Percentiles rank a stretch among this genome's conserved stretches.
Conservation (phyloP, 2,329 filamentous ascomycete genomes). For the Aureobasidium sp. region DNA sequence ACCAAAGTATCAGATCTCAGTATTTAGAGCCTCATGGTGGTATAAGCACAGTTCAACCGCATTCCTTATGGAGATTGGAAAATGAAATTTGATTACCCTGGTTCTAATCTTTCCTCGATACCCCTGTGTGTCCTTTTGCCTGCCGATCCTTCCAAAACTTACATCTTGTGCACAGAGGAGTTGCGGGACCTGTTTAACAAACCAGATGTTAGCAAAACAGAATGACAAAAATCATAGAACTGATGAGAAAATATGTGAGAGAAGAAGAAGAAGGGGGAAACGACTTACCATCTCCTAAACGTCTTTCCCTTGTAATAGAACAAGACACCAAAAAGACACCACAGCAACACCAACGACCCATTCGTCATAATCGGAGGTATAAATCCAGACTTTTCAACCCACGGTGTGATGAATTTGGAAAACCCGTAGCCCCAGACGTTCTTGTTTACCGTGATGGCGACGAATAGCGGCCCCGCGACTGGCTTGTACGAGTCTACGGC, state of each 20-base stretch:
- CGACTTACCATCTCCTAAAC: constrained; percentile 42
- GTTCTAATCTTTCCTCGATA: too few relatives aligned
- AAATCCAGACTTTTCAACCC: constrained; percentile 42
- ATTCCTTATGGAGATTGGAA: too few relatives aligned
- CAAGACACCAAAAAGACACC: constrained; percentile 44
- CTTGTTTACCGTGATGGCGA: constrained; percentile 55
- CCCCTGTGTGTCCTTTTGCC: too few relatives aligned
- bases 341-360: constrained; percentile 44
- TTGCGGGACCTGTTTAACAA: constrained; percentile 22
- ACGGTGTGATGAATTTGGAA: constrained; percentile 37
- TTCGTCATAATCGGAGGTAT: constrained; percentile 53
- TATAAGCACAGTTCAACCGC: not conserved
- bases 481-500: constrained; percentile 58
- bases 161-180: constrained; percentile 47
- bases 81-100: too few relatives aligned
- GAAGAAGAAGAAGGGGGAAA: not conserved
- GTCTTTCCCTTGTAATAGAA: constrained; percentile 53
- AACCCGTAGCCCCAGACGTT: constrained; percentile 56
- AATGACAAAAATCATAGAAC: not conserved
- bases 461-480: constrained; percentile 50
- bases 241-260: not conserved
- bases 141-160: not conserved
- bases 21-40: not conserved
- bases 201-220: not conserved
- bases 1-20: too few relatives aligned